These are phyloP conservation scores for Asterionellopsis glacialis DNA, from an alignment of 108 stramenopile species.

Conservation along the genomic window DNA sequence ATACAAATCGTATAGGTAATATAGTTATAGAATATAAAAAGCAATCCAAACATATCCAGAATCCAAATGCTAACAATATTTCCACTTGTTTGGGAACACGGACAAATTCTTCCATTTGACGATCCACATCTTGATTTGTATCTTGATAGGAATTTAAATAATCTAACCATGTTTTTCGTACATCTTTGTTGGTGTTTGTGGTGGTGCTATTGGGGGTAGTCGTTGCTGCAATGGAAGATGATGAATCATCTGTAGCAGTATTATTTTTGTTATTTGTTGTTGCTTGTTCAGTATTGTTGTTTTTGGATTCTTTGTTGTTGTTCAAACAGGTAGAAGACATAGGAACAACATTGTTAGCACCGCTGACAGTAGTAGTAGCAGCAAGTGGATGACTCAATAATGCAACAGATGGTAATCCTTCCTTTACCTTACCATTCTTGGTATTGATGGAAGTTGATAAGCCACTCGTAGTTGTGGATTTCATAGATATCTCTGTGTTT, in stretches of 20 bases:
- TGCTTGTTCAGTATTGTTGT: background rate
- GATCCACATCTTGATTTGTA: constrained; percentile 60
- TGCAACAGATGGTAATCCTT: no score
- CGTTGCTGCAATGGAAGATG: background rate
- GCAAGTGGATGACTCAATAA: no score
- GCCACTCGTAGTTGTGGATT: no score
- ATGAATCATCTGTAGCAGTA: no score
- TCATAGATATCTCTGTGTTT: no score
- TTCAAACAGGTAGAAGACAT: background rate
- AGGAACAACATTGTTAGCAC: no score
- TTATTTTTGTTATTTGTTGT: background rate
- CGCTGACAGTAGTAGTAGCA: no score
- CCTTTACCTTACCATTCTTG: no score
- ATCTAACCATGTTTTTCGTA: constrained; percentile 44
- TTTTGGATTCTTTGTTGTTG: background rate
- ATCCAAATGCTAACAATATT: constrained; percentile 82
- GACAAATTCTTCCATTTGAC: constrained; percentile 93
- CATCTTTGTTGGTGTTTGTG: constrained; percentile 7
- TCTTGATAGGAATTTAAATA: constrained; percentile 56
- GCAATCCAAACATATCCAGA: constrained; percentile 89
- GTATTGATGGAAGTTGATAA: no score
- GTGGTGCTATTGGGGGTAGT: constrained; percentile 1
- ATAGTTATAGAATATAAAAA: constrained; percentile 92
- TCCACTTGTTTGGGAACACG: constrained; percentile 88
- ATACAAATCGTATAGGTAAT: constrained; percentile 81